Evolutionary conservation across 75 land plant genomes (phyloP).

Genomic region (Pinus albicaulis): DNA sequence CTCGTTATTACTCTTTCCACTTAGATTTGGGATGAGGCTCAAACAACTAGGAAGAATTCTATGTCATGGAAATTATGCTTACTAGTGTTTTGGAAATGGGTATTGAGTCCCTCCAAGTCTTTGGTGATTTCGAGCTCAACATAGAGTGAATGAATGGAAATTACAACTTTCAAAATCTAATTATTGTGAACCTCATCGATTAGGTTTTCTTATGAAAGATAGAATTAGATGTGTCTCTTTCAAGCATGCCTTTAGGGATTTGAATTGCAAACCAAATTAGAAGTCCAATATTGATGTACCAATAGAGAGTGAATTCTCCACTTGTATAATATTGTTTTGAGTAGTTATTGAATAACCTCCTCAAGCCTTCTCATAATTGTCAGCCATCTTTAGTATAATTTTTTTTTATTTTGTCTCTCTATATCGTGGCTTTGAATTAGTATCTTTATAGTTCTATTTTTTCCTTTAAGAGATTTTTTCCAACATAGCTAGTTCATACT

Average conservation of each 20-base stretch:
- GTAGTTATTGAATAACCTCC: no score
- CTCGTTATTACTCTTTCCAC: background rate
- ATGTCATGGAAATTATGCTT: background rate
- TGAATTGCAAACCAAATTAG: background rate
- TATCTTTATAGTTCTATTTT: no score
- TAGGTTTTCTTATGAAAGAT: background rate
- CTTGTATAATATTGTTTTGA: background rate
- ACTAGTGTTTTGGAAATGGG: background rate
- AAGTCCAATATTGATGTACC: background rate
- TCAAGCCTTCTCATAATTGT: no score
- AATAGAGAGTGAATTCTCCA: background rate
- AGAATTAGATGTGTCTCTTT: background rate
- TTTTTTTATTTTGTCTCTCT: no score
- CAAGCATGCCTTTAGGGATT: background rate
- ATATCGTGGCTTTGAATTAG: no score
- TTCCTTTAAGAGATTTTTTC: no score
- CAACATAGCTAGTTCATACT: no score
- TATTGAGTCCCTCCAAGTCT: background rate
- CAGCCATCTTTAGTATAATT: no score
- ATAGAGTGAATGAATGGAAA: background rate
- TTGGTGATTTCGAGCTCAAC: background rate
- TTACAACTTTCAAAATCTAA: background rate
- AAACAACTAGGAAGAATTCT: background rate
- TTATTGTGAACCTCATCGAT: background rate
- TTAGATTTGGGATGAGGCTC: no score